Percentiles rank a stretch among this genome's conserved stretches.
Evolutionary conservation across 306 rosid species (phyloP).

Genomic region (Lathyrus tuberosus): DNA sequence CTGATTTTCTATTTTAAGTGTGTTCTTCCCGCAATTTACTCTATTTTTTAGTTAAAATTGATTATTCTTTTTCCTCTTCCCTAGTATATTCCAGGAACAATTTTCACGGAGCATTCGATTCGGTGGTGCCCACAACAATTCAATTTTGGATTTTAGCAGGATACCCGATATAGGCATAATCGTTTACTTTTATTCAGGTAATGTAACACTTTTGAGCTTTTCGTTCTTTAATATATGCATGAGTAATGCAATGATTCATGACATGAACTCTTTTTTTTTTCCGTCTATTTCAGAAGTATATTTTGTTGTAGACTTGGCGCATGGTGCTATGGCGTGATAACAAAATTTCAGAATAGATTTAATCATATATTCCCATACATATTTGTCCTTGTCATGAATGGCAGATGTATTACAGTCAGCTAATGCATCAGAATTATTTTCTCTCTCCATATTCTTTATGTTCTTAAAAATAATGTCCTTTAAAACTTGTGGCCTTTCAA

Average conservation of each 20-base stretch:
- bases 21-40: not conserved
- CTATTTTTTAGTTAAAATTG: not conserved
- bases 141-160: not conserved
- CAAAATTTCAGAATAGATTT: conserved; percentile 9
- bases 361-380: not conserved
- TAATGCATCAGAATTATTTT: not conserved
- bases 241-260: not conserved
- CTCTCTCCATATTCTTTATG: not conserved
- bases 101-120: not conserved
- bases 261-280: not conserved
- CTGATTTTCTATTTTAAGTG: not conserved
- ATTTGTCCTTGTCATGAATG: conserved; percentile 18
- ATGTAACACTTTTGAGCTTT: not conserved
- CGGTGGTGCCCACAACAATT: not conserved
- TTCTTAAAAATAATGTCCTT: conserved; percentile 9
- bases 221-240: not conserved
- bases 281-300: not conserved
- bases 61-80: not conserved
- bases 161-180: not conserved
- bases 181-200: not conserved
- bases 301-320: not conserved
- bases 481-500: not conserved
- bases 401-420: not conserved
- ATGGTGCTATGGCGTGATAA: not conserved
- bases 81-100: conserved; percentile 3